Evolutionary conservation across 2,329 filamentous ascomycete genomes (phyloP), one percentile per base, ranked within the genome.

Genomic region (Alternaria triticina): DNA sequence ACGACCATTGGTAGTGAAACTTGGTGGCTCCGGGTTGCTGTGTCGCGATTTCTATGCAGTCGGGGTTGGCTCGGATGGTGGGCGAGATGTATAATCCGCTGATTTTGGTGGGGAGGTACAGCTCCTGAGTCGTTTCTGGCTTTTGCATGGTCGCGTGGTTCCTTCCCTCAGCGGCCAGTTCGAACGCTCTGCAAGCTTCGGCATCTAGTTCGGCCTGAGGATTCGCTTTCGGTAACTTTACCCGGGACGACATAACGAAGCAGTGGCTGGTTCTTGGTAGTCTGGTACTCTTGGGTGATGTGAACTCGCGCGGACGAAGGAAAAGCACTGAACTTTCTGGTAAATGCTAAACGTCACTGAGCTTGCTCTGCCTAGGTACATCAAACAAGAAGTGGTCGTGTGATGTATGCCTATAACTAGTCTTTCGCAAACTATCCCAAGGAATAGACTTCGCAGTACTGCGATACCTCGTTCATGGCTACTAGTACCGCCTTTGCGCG

Each of bases 1-100:
- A 33, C 7, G 30, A 33, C 30, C 30, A 33, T 6, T 33, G 6
- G 30, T 15, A 0, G 0, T 1, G 12, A 33, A 0, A 6, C 0
- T 15, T 15, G 30, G 0, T 33, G 0, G 30, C 30, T 33, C 30
- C 30, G 7, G 30, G 30, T 7, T 8, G 30, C 3, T 3, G 30
- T 33, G 2, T 8, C 30, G 6, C 30, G 1, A 33, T 15, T 33
- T 4, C 2, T 15, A 33, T 15, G 30, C 1, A 3, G 30, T 1
- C 6, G 30, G 30, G 30, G 12, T n/a, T n/a, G n/a, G n/a, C n/a
- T n/a, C n/a, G n/a, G n/a, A 30, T 13, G 6, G 12, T 0, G 1
- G 0, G 28, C 2, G 5, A 13, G 0, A 3, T 30, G 30, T 33
- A 33, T 1, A 33, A 4, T 6, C 30, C 30, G 30, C 30, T 3